Conservation (phyloP, 2,329 filamentous ascomycete species). For the Tolypocladium amazonense region DNA sequence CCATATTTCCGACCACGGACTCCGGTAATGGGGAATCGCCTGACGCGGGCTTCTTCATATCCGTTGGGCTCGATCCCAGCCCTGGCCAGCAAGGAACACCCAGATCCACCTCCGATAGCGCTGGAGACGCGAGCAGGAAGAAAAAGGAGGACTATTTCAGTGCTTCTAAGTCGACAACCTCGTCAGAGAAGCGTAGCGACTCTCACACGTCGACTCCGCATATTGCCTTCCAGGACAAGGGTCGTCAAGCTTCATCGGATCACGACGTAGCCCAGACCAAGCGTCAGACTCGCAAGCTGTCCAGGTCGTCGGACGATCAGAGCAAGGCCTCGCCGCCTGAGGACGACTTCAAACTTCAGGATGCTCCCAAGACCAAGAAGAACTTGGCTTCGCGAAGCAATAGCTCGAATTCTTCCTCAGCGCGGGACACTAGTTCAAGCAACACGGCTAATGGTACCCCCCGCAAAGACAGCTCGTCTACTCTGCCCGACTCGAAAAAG, state of each 20-base stretch:
- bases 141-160: slow-evolving; percentile 53
- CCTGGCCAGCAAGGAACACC: slow-evolving; percentile 46
- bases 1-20: slow-evolving; percentile 44
- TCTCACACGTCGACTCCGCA: slow-evolving; percentile 62
- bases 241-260: slow-evolving; percentile 47
- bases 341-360: slow-evolving; percentile 65
- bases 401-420: slow-evolving; percentile 31
- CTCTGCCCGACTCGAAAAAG: slow-evolving; percentile 18
- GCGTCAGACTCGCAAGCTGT: slow-evolving; percentile 35
- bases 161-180: slow-evolving; percentile 26
- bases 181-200: slow-evolving; percentile 34
- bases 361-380: slow-evolving; percentile 60
- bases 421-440: slow-evolving; percentile 21
- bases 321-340: slow-evolving; percentile 15
- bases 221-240: slow-evolving; percentile 84
- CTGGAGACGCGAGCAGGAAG: slow-evolving; percentile 32
- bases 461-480: slow-evolving; percentile 13
- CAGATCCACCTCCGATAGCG: slow-evolving; percentile 38
- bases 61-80: slow-evolving; percentile 62
- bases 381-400: slow-evolving; percentile 27
- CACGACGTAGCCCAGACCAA: slow-evolving; percentile 44
- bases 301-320: slow-evolving; percentile 24
- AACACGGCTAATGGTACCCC: slow-evolving; percentile 23
- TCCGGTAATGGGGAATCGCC: slow-evolving; percentile 39
- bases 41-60: slow-evolving; percentile 61